Conservation (phyloP, 2,329 filamentous ascomycete genomes). For the Alternaria gaisen region DNA sequence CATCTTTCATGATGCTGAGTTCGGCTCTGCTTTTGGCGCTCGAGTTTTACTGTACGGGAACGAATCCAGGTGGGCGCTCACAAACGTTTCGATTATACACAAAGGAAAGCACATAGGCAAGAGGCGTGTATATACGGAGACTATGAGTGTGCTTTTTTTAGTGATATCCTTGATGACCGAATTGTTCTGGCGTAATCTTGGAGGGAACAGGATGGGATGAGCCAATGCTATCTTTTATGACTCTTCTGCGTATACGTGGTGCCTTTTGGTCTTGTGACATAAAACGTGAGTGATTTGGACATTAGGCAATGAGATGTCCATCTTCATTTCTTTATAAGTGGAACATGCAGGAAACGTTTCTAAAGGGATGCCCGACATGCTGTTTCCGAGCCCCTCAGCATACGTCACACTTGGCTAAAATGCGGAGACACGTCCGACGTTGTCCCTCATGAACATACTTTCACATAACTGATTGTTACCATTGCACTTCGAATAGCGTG, state of each 20-base stretch:
- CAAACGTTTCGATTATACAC: not conserved
- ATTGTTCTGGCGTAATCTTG: not conserved
- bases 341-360: not conserved
- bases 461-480: not conserved
- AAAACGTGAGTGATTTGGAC: not conserved
- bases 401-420: conserved; percentile 18
- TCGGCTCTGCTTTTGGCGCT: conserved; percentile 6
- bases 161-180: conserved; percentile 23
- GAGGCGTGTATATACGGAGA: conserved; percentile 20
- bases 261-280: not conserved
- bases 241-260: not conserved
- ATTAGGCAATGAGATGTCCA: not conserved
- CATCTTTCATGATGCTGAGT: conserved; percentile 9
- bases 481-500: not conserved
- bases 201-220: conserved; percentile 1
- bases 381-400: conserved; percentile 10
- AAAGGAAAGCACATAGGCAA: conserved; percentile 9
- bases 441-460: not conserved
- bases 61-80: conserved; percentile 2
- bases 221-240: conserved; percentile 18
- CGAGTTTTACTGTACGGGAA: not conserved
- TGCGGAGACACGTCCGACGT: not conserved
- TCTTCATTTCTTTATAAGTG: no score
- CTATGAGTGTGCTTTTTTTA: conserved; percentile 10
- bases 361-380: not conserved